Evolutionary conservation across 441 rosid genomes (phyloP).

Genomic region (Viola pubescens): DNA sequence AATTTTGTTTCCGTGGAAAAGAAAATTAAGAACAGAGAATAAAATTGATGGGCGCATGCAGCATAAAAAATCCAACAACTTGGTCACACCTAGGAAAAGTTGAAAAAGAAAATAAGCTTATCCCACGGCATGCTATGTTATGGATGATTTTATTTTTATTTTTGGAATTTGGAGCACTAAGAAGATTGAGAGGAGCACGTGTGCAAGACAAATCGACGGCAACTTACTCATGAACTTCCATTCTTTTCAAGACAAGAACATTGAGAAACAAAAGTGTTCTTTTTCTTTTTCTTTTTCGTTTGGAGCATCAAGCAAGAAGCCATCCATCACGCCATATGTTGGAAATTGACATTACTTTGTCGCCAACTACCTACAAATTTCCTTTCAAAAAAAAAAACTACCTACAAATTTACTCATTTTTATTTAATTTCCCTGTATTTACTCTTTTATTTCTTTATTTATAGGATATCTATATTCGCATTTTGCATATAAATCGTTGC

Average conservation of each 20-base stretch:
- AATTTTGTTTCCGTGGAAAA: too few relatives aligned
- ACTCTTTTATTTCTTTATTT: neutral
- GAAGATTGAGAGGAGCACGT: constrained; percentile 13
- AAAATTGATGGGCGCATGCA: neutral
- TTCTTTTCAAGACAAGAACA: constrained; percentile 25
- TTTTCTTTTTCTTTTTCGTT: neutral
- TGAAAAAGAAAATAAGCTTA: constrained; percentile 1
- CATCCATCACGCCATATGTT: constrained; percentile 6
- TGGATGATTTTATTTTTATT: neutral
- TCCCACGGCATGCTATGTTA: neutral
- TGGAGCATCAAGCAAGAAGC: constrained; percentile 14
- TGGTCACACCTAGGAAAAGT: constrained; percentile 11
- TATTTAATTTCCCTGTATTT: too few relatives aligned
- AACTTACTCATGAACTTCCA: constrained; percentile 20
- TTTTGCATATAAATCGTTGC: constrained; percentile 8
- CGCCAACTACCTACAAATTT: constrained; percentile 1
- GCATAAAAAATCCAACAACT: constrained; percentile 7
- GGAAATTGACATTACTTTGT: constrained; percentile 1
- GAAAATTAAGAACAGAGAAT: too few relatives aligned
- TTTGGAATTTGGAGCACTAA: constrained; percentile 12
- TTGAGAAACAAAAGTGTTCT: constrained; percentile 10
- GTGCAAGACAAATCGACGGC: constrained; percentile 40
- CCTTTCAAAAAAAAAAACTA: too few relatives aligned
- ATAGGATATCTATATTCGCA: neutral
- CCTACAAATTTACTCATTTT: neutral